A percentile compares a stretch with the other conserved stretches of the same genome.
Conservation (phyloP, 2,329 filamentous ascomycete genomes). For the Xylariaceae sp. region DNA sequence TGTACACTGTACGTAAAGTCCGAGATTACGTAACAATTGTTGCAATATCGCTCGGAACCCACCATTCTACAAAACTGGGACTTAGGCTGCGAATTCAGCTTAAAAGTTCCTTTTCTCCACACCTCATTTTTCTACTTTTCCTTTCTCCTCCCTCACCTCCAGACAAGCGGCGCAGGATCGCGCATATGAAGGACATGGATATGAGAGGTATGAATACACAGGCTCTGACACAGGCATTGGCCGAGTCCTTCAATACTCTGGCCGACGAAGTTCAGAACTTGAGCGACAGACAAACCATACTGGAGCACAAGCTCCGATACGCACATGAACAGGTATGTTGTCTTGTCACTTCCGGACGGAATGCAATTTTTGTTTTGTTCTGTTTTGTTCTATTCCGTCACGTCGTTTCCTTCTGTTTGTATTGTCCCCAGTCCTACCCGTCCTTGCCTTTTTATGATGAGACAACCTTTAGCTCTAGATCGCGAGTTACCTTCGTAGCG, state of each 20-base stretch:
- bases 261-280: constrained; percentile 62
- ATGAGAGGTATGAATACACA: constrained; percentile 40
- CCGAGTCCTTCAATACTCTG: constrained; percentile 61
- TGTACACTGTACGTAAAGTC: no score
- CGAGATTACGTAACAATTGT: no score
- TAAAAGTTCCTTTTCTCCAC: constrained; percentile 9
- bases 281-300: constrained; percentile 59
- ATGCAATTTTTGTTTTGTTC: neutral
- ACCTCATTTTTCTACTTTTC: constrained; percentile 3
- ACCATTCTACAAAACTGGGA: constrained; percentile 20
- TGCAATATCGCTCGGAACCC: constrained; percentile 15
- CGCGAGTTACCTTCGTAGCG: constrained; percentile 60
- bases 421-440: constrained; percentile 11
- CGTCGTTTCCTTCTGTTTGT: neutral
- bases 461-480: constrained; percentile 73
- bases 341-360: neutral
- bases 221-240: constrained; percentile 52
- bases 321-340: constrained; percentile 61
- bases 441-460: constrained; percentile 39
- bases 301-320: constrained; percentile 64
- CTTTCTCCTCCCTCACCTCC: neutral
- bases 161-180: constrained; percentile 8
- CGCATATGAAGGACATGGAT: constrained; percentile 8
- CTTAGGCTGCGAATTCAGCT: constrained; percentile 8
- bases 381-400: constrained; percentile 18